These are phyloP conservation scores for Russula lepida DNA, from an alignment of 768 basidiomycete genomes.

Conservation along the genomic window DNA sequence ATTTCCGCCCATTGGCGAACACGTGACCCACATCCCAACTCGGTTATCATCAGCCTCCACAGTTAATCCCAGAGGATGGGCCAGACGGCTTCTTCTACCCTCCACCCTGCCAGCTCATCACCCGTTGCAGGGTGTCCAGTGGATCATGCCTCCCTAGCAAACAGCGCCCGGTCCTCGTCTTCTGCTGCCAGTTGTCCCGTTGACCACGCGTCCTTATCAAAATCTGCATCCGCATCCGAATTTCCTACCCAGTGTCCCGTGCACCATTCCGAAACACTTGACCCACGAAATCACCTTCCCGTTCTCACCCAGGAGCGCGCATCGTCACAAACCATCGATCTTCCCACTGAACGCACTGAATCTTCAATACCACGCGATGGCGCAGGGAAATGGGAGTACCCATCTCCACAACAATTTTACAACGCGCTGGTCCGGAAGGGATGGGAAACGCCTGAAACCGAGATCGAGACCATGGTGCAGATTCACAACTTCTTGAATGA, in stretches of 20 bases:
- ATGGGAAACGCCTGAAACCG: constrained; percentile 94
- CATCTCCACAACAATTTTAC: constrained; percentile 95
- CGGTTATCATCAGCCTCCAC: no score
- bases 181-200: constrained; percentile 33
- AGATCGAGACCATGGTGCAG: constrained; percentile 93
- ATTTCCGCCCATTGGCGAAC: no score
- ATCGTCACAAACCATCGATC: constrained; percentile 43
- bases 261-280: constrained; percentile 50
- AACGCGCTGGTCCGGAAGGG: constrained; percentile 95
- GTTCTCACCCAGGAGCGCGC: constrained; percentile 61
- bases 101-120: not conserved
- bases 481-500: constrained; percentile 99
- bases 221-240: not conserved
- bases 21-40: no score
- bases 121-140: constrained; percentile 19
- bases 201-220: constrained; percentile 25
- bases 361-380: constrained; percentile 80
- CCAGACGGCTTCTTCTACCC: constrained; percentile 10
- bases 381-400: constrained; percentile 79
- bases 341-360: constrained; percentile 66
- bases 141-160: constrained; percentile 13
- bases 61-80: not conserved
- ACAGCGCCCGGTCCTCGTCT: constrained; percentile 16
- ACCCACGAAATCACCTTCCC: constrained; percentile 84
- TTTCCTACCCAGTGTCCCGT: constrained; percentile 51